Percentiles rank a stretch among this genome's conserved stretches.
Conservation (phyloP, 192 early-diverging fungal species). For the Dissophora ornata region DNA sequence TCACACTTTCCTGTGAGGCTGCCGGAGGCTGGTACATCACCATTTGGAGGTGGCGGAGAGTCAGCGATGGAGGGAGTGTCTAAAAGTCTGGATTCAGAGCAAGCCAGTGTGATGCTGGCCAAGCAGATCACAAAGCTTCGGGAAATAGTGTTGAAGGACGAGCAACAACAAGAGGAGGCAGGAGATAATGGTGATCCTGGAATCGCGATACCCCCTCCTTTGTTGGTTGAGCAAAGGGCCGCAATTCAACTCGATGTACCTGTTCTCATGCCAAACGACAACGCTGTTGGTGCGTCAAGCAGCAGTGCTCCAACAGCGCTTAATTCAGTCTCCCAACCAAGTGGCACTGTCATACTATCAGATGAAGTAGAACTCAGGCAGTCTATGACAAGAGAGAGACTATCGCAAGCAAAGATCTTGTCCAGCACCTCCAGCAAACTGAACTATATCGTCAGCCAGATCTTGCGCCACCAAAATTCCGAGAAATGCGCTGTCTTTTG, state of each 20-base stretch:
- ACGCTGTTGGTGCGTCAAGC: too few relatives aligned
- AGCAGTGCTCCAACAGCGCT: too few relatives aligned
- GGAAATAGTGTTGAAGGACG: neutral
- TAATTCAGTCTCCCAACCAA: too few relatives aligned
- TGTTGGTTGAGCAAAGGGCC: too few relatives aligned
- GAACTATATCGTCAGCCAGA: slow-evolving; percentile 62
- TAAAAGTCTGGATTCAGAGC: neutral
- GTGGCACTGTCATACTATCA: too few relatives aligned
- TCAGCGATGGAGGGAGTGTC: neutral
- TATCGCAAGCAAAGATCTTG: slow-evolving; percentile 23
- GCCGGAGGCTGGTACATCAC: neutral
- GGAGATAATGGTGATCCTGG: too few relatives aligned
- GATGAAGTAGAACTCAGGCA: slow-evolving; percentile 2
- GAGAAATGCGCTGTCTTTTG: slow-evolving; percentile 77
- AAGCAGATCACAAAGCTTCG: slow-evolving; percentile 21
- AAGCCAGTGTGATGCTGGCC: slow-evolving; percentile 13
- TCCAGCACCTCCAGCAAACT: slow-evolving; percentile 67
- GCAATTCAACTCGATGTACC: too few relatives aligned
- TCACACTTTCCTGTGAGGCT: neutral
- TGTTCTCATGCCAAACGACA: too few relatives aligned
- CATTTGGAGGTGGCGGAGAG: too few relatives aligned
- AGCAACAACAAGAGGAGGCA: neutral
- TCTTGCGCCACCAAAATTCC: slow-evolving; percentile 25
- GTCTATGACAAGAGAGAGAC: slow-evolving; percentile 6
- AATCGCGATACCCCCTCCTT: too few relatives aligned